phyloP scores from a whole-genome alignment of 495 filamentous ascomycete species.

The Pseudoneurospora amorphoporcata region DNA sequence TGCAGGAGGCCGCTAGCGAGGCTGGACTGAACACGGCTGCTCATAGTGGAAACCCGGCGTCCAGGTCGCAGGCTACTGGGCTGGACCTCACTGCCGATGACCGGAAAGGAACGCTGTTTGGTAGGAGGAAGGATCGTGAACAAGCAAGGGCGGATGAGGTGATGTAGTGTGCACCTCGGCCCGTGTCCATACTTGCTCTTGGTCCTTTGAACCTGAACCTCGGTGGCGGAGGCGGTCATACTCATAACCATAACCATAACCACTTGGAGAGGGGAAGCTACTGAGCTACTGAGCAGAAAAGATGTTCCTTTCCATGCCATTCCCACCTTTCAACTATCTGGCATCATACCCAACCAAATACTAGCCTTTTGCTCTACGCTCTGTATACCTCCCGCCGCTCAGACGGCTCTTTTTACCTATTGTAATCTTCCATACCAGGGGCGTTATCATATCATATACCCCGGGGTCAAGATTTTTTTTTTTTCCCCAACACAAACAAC shows the following conservation, averaged over 20 bases:
- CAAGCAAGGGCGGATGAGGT: slow-evolving; percentile 22
- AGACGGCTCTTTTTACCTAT: neutral
- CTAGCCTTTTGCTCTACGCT: neutral
- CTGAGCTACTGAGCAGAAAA: neutral
- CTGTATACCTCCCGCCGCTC: neutral
- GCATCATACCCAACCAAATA: neutral
- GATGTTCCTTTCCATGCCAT: neutral
- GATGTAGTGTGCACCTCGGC: slow-evolving; percentile 18
- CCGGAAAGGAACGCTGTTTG: slow-evolving; percentile 32
- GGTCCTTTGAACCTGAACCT: neutral
- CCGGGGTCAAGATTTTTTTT: neutral
- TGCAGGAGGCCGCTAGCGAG: slow-evolving; percentile 26
- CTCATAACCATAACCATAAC: neutral
- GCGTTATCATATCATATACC: neutral
- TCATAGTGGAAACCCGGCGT: neutral
- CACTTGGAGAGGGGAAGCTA: neutral
- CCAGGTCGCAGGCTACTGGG: slow-evolving; percentile 11
- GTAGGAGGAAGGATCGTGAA: slow-evolving; percentile 21
- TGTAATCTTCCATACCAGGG: neutral
- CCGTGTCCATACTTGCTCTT: slow-evolving; percentile 13
- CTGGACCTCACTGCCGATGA: slow-evolving; percentile 20
- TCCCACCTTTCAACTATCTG: neutral
- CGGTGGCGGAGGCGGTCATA: neutral
- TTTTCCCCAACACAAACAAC: neutral
- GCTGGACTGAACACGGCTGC: neutral